A percentile compares a stretch with the other conserved stretches of the same genome.
phyloP scores from a whole-genome alignment of 2,329 filamentous ascomycete genomes.

The Onygenales sp. region DNA sequence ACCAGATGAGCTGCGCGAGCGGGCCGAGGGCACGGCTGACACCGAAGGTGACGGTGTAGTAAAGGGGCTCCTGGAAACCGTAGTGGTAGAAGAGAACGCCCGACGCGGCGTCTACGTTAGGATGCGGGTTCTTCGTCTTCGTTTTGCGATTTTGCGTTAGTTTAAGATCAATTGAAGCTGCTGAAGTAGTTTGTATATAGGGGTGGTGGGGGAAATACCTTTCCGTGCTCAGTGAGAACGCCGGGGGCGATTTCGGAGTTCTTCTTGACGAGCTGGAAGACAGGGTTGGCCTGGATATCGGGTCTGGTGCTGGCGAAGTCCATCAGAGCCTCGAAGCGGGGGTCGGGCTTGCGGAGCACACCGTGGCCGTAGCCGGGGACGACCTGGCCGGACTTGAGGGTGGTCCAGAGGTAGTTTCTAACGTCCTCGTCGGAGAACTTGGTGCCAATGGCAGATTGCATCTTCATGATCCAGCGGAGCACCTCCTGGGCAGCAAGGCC shows the following conservation, averaged over 20 bases:
- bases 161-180: neutral
- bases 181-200: slow-evolving; percentile 3
- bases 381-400: slow-evolving; percentile 86
- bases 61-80: slow-evolving; percentile 92
- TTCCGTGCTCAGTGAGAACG: slow-evolving; percentile 89
- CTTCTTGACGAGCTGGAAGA: slow-evolving; percentile 89
- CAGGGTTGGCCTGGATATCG: slow-evolving; percentile 75
- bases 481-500: slow-evolving; percentile 95
- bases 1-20: slow-evolving; percentile 91
- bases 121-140: slow-evolving; percentile 88
- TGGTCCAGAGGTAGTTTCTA: slow-evolving; percentile 81
- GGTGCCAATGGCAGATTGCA: slow-evolving; percentile 78
- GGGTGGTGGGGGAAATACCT: slow-evolving; percentile 37
- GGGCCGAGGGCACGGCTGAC: slow-evolving; percentile 68
- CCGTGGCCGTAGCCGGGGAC: slow-evolving; percentile 94
- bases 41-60: slow-evolving; percentile 70
- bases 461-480: slow-evolving; percentile 90
- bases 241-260: slow-evolving; percentile 85
- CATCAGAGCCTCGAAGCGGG: slow-evolving; percentile 93
- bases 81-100: slow-evolving; percentile 98
- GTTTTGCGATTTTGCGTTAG: slow-evolving; percentile 4
- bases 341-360: slow-evolving; percentile 92
- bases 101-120: slow-evolving; percentile 89
- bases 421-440: slow-evolving; percentile 74
- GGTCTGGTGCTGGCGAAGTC: slow-evolving; percentile 81